Evolutionary conservation across 768 basidiomycete genomes (phyloP), one percentile per base, ranked within the genome.

Genomic region (Kwoniella dendrophila): DNA sequence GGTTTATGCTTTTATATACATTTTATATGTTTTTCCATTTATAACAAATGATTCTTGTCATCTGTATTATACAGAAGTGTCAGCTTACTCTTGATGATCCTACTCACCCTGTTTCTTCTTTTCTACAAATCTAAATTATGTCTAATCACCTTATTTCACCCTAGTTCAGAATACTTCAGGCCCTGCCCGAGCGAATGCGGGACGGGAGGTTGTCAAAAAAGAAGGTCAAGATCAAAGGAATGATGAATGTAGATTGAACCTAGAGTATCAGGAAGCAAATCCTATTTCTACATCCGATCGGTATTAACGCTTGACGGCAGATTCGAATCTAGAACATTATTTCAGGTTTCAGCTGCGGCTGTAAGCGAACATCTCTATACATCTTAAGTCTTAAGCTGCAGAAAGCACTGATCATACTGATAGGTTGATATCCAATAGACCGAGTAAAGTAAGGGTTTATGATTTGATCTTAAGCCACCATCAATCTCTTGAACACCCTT

Each of bases 401-500:
- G n/a, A n/a, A 16, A 43, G 41, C 41, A n/a, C 41, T 43, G 41
- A 43, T n/a, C n/a, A n/a, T n/a, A n/a, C n/a, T n/a, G n/a, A n/a
- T n/a, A n/a, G n/a, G n/a, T n/a, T n/a, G n/a, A n/a, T 44, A n/a
- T 44, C 24, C 12, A 44, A 44, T 22, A 44, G 8, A 2, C 14
- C 4, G n/a, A 44, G 24, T 1, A 44, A 22, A 44, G n/a, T 44
- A 44, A 33, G 49, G 49, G 38, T 43, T 26, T 6, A 43, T 10
- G 20, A 22, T 45, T 26, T 56, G 29, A 33, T 20, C 41, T 33
- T 14, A 41, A 41, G 55, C 55, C 55, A 56, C 55, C 55, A 56
- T 56, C 55, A 56, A 33, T 29, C 3, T n/a, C 22, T 14, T 27
- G 22, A 34, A 33, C 10, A 22, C 55, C 55, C 55, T 38, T 56